Percentiles rank a stretch among this genome's conserved stretches.
These are phyloP conservation scores for Pseudotsuga menziesii DNA, from an alignment of 75 land plant species.

Conservation along the genomic window DNA sequence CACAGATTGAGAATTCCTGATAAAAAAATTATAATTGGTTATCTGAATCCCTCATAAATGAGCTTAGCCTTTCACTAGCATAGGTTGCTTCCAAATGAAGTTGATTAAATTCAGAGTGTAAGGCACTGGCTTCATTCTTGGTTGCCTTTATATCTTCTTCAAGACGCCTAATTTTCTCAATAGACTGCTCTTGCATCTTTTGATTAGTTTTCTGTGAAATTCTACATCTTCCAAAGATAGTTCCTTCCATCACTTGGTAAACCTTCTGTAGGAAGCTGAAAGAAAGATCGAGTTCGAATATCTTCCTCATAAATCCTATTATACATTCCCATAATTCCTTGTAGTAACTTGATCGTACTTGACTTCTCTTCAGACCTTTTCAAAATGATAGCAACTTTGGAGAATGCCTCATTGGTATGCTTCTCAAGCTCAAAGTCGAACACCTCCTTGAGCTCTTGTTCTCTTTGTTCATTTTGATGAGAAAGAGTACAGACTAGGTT, in stretches of 20 bases:
- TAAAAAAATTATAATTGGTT: no score
- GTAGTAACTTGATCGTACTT: slow-evolving; percentile 79
- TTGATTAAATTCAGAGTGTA: slow-evolving; percentile 70
- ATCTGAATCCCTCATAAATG: slow-evolving; percentile 64
- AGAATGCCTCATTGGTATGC: slow-evolving; percentile 63
- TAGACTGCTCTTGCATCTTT: slow-evolving; percentile 47
- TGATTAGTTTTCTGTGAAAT: slow-evolving; percentile 49
- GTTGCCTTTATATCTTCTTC: slow-evolving; percentile 62
- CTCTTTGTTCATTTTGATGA: slow-evolving; percentile 48
- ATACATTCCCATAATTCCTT: slow-evolving; percentile 90
- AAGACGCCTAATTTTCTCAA: slow-evolving; percentile 44
- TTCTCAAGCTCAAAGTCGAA: slow-evolving; percentile 64
- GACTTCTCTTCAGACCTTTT: slow-evolving; percentile 77
- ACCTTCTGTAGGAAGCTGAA: slow-evolving; percentile 19
- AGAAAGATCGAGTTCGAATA: slow-evolving; percentile 30
- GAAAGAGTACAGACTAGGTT: slow-evolving; percentile 60
- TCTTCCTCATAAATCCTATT: slow-evolving; percentile 92
- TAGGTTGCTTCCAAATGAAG: slow-evolving; percentile 57
- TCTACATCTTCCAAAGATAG: slow-evolving; percentile 48
- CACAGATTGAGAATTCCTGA: no score
- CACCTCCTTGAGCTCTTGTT: slow-evolving; percentile 64
- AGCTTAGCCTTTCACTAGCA: slow-evolving; percentile 61
- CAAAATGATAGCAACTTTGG: slow-evolving; percentile 63
- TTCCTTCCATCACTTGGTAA: slow-evolving; percentile 42
- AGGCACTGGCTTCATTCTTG: slow-evolving; percentile 15